A percentile compares a stretch with the other conserved stretches of the same genome.
These are phyloP conservation scores for Hyphodiscus sp. DNA, from an alignment of 2,329 filamentous ascomycete species.

Conservation along the genomic window DNA sequence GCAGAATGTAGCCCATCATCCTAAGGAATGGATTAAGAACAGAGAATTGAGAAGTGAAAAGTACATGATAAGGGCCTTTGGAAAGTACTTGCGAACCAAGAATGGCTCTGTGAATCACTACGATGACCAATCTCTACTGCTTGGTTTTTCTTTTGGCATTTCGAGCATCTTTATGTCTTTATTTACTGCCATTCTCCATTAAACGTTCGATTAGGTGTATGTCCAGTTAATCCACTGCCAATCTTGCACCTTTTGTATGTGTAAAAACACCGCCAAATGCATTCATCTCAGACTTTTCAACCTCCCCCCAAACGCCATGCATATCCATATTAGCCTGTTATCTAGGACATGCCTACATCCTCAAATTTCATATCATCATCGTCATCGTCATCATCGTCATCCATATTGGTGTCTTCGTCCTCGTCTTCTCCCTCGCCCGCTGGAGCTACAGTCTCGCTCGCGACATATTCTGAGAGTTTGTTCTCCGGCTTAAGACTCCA, in stretches of 20 bases:
- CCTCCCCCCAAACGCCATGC: constrained; percentile 6
- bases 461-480: constrained; percentile 45
- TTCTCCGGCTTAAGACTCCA: constrained; percentile 76
- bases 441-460: constrained; percentile 41
- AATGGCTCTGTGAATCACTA: too few species aligned
- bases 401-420: constrained; percentile 43
- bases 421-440: constrained; percentile 40
- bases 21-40: too few species aligned
- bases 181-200: not conserved
- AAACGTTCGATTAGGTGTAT: not conserved
- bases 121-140: not conserved
- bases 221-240: not conserved
- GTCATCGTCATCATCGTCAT: constrained; percentile 56
- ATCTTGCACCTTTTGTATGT: not conserved
- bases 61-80: too few species aligned
- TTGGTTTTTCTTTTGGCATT: too few species aligned
- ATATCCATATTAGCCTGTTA: constrained; percentile 1
- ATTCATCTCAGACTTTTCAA: not conserved
- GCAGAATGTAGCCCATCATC: too few species aligned
- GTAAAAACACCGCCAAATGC: constrained; percentile 10
- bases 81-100: too few species aligned
- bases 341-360: constrained; percentile 47
- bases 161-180: not conserved
- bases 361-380: constrained; percentile 70
- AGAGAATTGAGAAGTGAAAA: too few species aligned